Base-by-base conservation (phyloP, 768 basidiomycete genomes). In the Xerocomellus amylosporus region DNA sequence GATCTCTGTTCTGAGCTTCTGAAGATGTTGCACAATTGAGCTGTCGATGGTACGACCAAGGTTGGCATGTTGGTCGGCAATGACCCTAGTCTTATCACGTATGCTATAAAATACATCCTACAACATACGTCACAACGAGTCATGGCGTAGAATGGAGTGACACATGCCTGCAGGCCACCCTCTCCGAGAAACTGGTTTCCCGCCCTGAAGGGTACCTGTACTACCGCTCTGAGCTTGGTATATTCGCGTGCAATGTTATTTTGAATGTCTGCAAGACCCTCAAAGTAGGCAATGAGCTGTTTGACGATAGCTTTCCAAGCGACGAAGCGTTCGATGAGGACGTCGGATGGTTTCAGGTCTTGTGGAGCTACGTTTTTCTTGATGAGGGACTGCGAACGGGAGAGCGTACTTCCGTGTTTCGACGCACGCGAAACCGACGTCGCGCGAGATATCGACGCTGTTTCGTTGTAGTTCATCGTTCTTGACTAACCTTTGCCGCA, bases 111-210 rank as follows among this genome's bases (percentile, higher is more conserved):
- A 98, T 17, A 97, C 83, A 66, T 98, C 96, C 89, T 93, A 56
- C 1, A 26, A 2, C 14, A 36, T 24, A 37, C 4, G 38, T 53
- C 8, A 50, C 31, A 14, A 20, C 9, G n/a, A 43, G 38, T 24
- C 14, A 28, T 13, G 3, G 10, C 13, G 12, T n/a, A 43, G 37
- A 41, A 49, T 20, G 36, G 51, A 42, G 44, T 9, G 53, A 31
- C 60, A 51, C 77, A 33, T 54, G 82, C 87, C 81, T 95, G 93
- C 46, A 99, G 76, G 45, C 97, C 96, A 13, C 91, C 92, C 71
- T 98, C 94, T n/a, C 97, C 97, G 5, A 99, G 78, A 68, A 99
- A 99, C 76, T 98, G 96, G 73, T 97, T 96, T 8, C 94, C 95
- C 3, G 91, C 83, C 34, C 88, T 78, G 76, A 99, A 98, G 0